Conservation (phyloP, 116 monocot species). For the Papilionanthe hybrid region DNA sequence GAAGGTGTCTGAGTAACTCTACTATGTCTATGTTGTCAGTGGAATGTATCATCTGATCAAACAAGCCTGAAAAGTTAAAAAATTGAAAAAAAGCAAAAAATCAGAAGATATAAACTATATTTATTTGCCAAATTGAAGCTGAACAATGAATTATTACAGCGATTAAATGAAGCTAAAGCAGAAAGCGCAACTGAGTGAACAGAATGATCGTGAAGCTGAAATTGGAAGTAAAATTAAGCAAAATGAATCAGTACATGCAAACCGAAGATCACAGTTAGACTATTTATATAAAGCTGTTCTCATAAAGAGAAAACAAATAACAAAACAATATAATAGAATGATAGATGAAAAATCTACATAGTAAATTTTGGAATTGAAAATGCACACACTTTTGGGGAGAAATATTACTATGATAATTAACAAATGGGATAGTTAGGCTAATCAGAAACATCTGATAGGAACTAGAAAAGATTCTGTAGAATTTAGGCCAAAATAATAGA, state of each 20-base stretch:
- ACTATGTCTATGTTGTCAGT: slow-evolving; percentile 73
- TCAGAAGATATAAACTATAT: background rate
- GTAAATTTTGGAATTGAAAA: background rate
- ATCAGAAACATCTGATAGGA: background rate
- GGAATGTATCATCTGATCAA: slow-evolving; percentile 92
- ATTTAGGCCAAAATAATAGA: too few species aligned
- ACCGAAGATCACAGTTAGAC: background rate
- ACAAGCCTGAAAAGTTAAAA: slow-evolving; percentile 43
- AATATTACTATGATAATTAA: background rate
- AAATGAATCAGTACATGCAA: background rate
- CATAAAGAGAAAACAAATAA: too few species aligned
- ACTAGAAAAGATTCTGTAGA: too few species aligned
- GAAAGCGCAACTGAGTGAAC: background rate
- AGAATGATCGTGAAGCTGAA: background rate
- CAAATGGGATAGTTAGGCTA: background rate
- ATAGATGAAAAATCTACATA: background rate
- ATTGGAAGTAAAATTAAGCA: background rate
- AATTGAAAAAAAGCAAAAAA: background rate
- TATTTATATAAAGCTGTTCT: background rate
- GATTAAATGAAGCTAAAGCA: background rate
- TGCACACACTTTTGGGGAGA: background rate
- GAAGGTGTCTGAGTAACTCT: slow-evolving; percentile 76
- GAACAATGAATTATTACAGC: background rate
- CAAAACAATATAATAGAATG: background rate
- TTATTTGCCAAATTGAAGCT: background rate